A percentile compares a stretch with the other conserved stretches of the same genome.
phyloP scores from a whole-genome alignment of 176 grass and related monocot species.

The Poa annua region DNA sequence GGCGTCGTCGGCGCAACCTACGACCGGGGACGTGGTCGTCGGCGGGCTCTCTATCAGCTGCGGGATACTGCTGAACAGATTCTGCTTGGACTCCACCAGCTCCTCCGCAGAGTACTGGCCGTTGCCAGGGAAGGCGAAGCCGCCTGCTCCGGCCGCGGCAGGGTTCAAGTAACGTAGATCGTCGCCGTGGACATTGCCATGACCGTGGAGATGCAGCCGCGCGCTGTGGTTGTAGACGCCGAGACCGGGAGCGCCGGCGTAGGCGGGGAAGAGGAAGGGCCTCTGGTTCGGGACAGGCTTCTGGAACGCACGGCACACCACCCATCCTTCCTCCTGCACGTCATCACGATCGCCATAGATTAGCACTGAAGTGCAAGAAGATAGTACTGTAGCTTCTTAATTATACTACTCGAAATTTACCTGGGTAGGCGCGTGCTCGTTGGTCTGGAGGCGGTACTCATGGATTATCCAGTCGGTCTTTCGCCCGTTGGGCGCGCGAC shows the following conservation, averaged over 20 bases:
- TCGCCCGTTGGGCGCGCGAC: conserved; percentile 69
- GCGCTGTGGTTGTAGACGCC: conserved; percentile 37
- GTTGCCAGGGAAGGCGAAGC: neutral
- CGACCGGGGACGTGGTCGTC: neutral
- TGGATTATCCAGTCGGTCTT: conserved; percentile 99
- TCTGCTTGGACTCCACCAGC: conserved; percentile 47
- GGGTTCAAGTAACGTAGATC: conserved; percentile 30
- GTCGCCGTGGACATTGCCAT: neutral
- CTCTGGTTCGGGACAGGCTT: conserved; percentile 65
- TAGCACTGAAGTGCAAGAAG: neutral
- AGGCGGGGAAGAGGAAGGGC: conserved; percentile 46
- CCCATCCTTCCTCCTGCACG: conserved; percentile 89
- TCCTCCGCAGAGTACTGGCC: neutral
- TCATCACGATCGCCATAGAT: neutral
- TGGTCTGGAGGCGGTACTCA: conserved; percentile 70
- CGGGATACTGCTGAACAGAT: conserved; percentile 41
- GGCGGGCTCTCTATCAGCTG: conserved; percentile 43
- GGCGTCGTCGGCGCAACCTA: neutral
- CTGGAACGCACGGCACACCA: conserved; percentile 87
- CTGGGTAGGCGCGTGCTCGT: neutral
- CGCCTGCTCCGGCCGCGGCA: neutral
- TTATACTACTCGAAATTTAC: neutral
- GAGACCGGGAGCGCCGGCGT: neutral
- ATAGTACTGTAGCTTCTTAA: too few relatives aligned
- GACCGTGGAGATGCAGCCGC: neutral